Percentiles rank a stretch among this genome's conserved stretches.
These are phyloP conservation scores for Colletotrichum scovillei DNA, from an alignment of 2,329 filamentous ascomycete species.

Conservation along the genomic window DNA sequence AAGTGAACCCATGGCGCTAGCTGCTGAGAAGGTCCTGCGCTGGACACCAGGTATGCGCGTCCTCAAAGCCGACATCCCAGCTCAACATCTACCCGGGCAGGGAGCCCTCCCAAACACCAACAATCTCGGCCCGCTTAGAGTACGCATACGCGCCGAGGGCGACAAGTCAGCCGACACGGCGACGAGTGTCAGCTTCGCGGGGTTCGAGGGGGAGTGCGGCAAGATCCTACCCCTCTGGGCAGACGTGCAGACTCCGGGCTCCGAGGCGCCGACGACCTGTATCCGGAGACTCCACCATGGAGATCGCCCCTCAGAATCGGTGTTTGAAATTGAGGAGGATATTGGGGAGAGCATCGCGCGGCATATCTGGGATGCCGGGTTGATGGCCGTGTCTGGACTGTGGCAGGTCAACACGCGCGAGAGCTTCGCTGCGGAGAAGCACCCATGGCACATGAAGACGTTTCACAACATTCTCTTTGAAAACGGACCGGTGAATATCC, in stretches of 20 bases:
- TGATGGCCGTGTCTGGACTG: slow-evolving; percentile 56
- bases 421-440: not conserved
- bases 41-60: slow-evolving; percentile 50
- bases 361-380: slow-evolving; percentile 69
- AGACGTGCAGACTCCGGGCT: slow-evolving; percentile 39
- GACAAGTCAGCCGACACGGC: slow-evolving; percentile 12
- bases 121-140: not conserved
- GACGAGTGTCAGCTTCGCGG: slow-evolving; percentile 3
- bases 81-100: not conserved
- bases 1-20: slow-evolving; percentile 38
- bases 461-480: slow-evolving; percentile 42
- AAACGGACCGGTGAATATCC: slow-evolving; percentile 50
- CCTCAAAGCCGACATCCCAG: slow-evolving; percentile 47
- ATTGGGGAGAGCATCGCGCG: slow-evolving; percentile 70
- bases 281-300: slow-evolving; percentile 46
- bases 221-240: slow-evolving; percentile 58
- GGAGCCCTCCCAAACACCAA: not conserved
- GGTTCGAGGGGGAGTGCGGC: slow-evolving; percentile 41
- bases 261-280: slow-evolving; percentile 39
- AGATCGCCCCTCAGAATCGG: slow-evolving; percentile 38
- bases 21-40: slow-evolving; percentile 34
- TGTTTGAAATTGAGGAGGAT: slow-evolving; percentile 63
- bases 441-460: not conserved
- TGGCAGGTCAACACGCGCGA: slow-evolving; percentile 26
- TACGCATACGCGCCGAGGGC: not conserved